Base-by-base conservation (phyloP, 257 asterid genomes). In the Nicotiana benthamiana region DNA sequence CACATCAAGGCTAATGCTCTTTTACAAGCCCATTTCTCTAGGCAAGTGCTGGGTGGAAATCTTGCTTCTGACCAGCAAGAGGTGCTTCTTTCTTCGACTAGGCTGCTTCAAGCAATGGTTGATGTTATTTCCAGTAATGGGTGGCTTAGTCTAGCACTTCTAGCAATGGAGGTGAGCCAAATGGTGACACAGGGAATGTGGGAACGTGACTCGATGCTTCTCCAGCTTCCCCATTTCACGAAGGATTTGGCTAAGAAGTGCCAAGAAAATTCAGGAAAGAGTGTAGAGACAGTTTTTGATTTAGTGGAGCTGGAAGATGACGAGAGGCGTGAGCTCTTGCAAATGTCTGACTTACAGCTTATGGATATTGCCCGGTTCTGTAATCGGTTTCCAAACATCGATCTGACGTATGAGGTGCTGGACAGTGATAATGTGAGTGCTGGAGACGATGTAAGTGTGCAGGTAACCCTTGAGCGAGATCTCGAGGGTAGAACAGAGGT, bases 131-230 rank as follows among this genome's bases (percentile, higher is more conserved):
- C 88, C 62, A 84, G 90, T 79, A 87, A 77, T 10, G 90, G 90
- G 2, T 87, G 90, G 88, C 86, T 84, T 28, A 87, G 77, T 64
- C 86, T 84, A 70, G 88, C 86, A 20, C 83, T 87, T 53, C 81
- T 87, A 24, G 75, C 88, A 3, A 87, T 87, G 90, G 88, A 87
- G 60, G 84, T 83, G 83, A 84, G 88, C 82, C 88, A 87, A 60
- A 87, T 87, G 88, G 86, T 87, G 5, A 87, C 90, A n/a, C 90
- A 84, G 52, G 90, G 83, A 24, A 84, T 87, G 88, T 87, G 88
- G 90, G 90, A 83, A 62, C 84, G 85, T 4, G 90, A 87, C 61
- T 84, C 86, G 0, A 84, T 84, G 86, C 87, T 86, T 13, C 83
- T 84, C 28, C 89, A 86, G 65, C 89, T 86, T 16, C 89, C 87